phyloP scores from a whole-genome alignment of 306 rosid species.

The Castanospermum australe region DNA sequence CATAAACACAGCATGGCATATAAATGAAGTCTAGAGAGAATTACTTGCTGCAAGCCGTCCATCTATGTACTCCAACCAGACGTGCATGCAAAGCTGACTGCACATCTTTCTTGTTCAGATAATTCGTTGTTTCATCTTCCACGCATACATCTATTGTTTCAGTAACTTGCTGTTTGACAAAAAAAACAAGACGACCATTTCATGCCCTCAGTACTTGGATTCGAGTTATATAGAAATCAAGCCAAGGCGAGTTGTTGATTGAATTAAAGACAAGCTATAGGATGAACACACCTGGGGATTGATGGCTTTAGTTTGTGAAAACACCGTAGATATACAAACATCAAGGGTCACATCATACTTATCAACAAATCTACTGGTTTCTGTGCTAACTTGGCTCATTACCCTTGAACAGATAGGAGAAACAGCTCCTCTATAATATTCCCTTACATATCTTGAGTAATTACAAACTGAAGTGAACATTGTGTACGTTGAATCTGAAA shows the following conservation, averaged over 20 bases:
- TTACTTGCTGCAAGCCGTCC: slow-evolving; percentile 98
- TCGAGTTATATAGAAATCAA: not conserved
- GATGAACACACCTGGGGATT: slow-evolving; percentile 44
- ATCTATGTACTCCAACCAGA: slow-evolving; percentile 68
- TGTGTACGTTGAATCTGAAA: slow-evolving; percentile 43
- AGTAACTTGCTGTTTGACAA: slow-evolving; percentile 56
- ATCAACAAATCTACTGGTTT: slow-evolving; percentile 80
- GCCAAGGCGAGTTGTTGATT: not conserved
- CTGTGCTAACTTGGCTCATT: slow-evolving; percentile 63
- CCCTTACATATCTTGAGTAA: slow-evolving; percentile 50
- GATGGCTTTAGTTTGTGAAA: slow-evolving; percentile 66
- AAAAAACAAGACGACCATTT: slow-evolving; percentile 11
- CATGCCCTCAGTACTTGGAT: not conserved
- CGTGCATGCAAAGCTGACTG: slow-evolving; percentile 80
- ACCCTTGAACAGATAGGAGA: slow-evolving; percentile 59
- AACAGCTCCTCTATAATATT: slow-evolving; percentile 42
- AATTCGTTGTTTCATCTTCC: slow-evolving; percentile 82
- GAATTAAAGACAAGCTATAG: not conserved
- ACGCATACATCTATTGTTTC: slow-evolving; percentile 88
- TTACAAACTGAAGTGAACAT: slow-evolving; percentile 51
- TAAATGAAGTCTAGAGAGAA: not conserved
- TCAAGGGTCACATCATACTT: slow-evolving; percentile 83
- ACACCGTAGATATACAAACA: slow-evolving; percentile 69
- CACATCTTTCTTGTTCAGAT: slow-evolving; percentile 79
- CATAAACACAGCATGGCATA: not conserved